phyloP scores from a whole-genome alignment of 768 basidiomycete genomes.

The Ramaria sp. region DNA sequence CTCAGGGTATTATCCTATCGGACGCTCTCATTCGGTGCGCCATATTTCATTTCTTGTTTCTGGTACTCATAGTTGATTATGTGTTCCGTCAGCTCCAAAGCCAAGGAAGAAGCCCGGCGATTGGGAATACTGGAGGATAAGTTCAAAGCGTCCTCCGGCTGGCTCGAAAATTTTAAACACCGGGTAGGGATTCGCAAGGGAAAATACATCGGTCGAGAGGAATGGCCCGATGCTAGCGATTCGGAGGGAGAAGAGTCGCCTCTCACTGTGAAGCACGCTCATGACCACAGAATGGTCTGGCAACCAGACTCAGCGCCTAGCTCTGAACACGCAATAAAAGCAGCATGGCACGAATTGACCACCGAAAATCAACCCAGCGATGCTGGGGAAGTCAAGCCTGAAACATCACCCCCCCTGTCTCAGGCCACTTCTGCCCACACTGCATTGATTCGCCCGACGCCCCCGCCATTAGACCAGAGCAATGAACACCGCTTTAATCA shows the following conservation, averaged over 20 bases:
- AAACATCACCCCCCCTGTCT: not conserved
- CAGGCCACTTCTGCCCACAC: not conserved
- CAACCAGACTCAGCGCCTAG: not conserved
- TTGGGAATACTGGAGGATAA: conserved; percentile 52
- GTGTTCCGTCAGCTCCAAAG: conserved; percentile 26
- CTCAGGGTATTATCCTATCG: conserved; percentile 31
- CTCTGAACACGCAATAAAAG: not conserved
- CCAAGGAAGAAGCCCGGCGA: conserved; percentile 50
- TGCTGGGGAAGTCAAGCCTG: not conserved
- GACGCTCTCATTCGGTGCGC: conserved; percentile 49
- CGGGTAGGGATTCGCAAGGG: conserved; percentile 69
- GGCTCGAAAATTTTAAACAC: conserved; percentile 88
- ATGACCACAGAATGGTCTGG: not conserved
- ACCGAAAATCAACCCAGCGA: not conserved
- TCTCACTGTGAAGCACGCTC: not conserved
- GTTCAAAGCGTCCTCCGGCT: conserved; percentile 88
- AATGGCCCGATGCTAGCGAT: conserved; percentile 3
- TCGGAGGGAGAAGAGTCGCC: not conserved
- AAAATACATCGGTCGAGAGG: conserved; percentile 9
- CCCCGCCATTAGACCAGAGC: not conserved
- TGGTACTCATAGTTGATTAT: not conserved
- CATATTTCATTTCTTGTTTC: not conserved
- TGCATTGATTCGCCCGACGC: not conserved
- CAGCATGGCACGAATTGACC: not conserved
- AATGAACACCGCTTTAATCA: not conserved